Evolutionary conservation across 225 moss, liverwort and hornwort species (phyloP).

Genomic region (Ulota crispa): DNA sequence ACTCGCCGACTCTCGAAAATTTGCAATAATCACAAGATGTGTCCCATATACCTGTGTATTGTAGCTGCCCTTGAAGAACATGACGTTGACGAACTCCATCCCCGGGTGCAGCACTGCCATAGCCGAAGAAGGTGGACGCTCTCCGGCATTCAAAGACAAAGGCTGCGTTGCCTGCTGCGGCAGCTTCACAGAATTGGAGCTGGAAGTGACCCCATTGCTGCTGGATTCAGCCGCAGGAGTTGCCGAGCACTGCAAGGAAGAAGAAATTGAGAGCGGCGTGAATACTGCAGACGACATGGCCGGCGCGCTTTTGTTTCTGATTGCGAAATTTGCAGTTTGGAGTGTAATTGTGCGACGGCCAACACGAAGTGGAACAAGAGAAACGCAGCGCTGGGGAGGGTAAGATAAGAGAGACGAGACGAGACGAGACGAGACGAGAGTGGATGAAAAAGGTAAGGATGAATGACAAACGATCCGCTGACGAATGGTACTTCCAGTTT

Average conservation of each 20-base stretch:
- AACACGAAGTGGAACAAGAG: not conserved
- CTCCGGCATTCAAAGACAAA: conserved; percentile 9
- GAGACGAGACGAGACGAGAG: not conserved
- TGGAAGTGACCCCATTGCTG: conserved; percentile 11
- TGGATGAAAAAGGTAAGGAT: not conserved
- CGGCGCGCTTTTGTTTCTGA: not conserved
- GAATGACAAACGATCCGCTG: not conserved
- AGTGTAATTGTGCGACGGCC: not conserved
- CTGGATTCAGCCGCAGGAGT: conserved; percentile 23
- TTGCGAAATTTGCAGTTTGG: not conserved
- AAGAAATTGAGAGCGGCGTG: conserved; percentile 19
- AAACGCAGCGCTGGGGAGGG: not conserved
- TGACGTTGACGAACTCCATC: conserved; percentile 71
- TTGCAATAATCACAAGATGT: not conserved
- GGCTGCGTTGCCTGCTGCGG: conserved; percentile 23
- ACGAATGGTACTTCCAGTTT: no score
- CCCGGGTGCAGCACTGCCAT: conserved; percentile 70
- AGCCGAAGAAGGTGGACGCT: conserved; percentile 6
- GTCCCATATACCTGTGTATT: conserved; percentile 54
- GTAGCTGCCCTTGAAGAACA: conserved; percentile 93
- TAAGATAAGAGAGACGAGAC: not conserved
- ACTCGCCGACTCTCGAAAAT: not conserved
- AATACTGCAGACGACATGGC: conserved; percentile 27
- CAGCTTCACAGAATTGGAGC: conserved; percentile 27
- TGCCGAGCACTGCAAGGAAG: conserved; percentile 27